A percentile compares a stretch with the other conserved stretches of the same genome.
Conservation (phyloP, 2,329 filamentous ascomycete species). For the Xylariaceae sp. region DNA sequence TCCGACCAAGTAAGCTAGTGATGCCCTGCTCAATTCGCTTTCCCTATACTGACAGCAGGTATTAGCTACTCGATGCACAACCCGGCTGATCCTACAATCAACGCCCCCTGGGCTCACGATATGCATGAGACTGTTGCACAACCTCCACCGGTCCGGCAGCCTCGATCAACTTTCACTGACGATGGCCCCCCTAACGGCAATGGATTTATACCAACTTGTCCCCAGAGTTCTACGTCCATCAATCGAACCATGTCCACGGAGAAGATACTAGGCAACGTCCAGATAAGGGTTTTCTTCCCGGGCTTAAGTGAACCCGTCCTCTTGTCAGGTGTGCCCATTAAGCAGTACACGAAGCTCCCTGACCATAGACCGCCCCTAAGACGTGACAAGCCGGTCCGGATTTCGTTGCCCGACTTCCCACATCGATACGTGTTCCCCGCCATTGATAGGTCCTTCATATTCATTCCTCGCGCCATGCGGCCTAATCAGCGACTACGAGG, state of each 20-base stretch:
- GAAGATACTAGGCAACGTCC: constrained; percentile 75
- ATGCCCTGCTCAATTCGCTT: constrained; percentile 1
- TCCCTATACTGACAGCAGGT: constrained; percentile 18
- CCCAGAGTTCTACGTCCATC: constrained; percentile 58
- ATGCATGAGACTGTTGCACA: constrained; percentile 71
- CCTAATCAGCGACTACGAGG: constrained; percentile 80
- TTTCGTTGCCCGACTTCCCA: constrained; percentile 74
- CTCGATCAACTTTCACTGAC: constrained; percentile 39
- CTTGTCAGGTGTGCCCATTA: constrained; percentile 73
- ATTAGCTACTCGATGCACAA: constrained; percentile 38
- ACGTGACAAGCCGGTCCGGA: constrained; percentile 91
- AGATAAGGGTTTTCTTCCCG: constrained; percentile 75
- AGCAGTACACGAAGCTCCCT: constrained; percentile 88
- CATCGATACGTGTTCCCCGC: constrained; percentile 90
- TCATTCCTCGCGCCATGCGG: constrained; percentile 88
- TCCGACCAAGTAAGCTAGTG: constrained; percentile 57
- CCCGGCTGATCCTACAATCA: constrained; percentile 58
- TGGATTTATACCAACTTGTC: constrained; percentile 50
- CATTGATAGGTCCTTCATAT: constrained; percentile 88
- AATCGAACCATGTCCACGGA: constrained; percentile 79
- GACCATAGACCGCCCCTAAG: constrained; percentile 91
- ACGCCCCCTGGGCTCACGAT: constrained; percentile 84
- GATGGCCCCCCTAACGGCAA: constrained; percentile 52
- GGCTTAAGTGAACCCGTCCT: constrained; percentile 65
- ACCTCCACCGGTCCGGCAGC: constrained; percentile 37